These are phyloP conservation scores for Smittium mucronatum DNA, from an alignment of 371 early-diverging fungal genomes.

Conservation along the genomic window DNA sequence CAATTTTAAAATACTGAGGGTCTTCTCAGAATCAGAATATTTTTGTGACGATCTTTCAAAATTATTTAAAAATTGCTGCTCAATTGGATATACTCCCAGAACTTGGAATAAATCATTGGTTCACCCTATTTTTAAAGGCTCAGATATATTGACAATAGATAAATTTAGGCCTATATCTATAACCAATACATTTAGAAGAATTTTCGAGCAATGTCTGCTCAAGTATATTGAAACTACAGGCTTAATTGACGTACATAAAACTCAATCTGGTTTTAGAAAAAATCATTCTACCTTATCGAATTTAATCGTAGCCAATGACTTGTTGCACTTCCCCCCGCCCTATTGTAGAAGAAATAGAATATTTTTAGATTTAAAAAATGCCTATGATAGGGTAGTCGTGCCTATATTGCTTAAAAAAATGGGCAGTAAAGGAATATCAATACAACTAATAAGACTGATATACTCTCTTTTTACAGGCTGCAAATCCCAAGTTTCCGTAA, in stretches of 20 bases:
- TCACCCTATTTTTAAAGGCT: not conserved
- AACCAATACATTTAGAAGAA: not conserved
- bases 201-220: not conserved
- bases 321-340: not conserved
- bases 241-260: not conserved
- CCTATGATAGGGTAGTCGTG: not conserved
- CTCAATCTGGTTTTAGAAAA: not conserved
- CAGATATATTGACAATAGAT: not conserved
- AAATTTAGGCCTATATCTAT: not conserved
- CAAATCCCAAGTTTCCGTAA: not conserved
- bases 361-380: not conserved
- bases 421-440: not conserved
- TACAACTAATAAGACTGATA: not conserved
- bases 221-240: not conserved
- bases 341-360: not conserved
- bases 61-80: no score
- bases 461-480: not conserved
- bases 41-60: no score
- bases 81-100: no score
- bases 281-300: not conserved
- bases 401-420: not conserved
- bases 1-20: no score
- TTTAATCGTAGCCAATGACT: not conserved
- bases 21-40: no score
- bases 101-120: no score